Evolutionary conservation across 148 eudicot species (phyloP).

Genomic region (Talinum fruticosum): DNA sequence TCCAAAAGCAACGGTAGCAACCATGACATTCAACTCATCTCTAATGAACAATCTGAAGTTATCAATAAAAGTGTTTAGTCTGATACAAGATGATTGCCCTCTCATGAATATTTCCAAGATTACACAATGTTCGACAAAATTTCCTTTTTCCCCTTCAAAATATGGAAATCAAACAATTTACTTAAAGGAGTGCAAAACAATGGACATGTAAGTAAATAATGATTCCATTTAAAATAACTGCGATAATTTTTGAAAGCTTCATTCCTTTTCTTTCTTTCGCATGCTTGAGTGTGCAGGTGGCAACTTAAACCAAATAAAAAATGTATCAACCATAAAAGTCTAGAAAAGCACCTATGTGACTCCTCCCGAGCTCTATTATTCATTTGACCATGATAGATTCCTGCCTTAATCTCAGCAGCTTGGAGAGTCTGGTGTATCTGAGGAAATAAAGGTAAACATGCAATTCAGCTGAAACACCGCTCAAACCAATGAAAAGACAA

Average conservation of each 20-base stretch:
- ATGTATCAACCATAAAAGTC: not conserved
- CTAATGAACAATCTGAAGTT: conserved; percentile 64
- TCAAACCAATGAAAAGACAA: not conserved
- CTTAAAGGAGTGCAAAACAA: not conserved
- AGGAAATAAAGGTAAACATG: conserved; percentile 15
- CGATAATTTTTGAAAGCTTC: not conserved
- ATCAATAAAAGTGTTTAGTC: not conserved
- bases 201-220: not conserved
- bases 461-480: conserved; percentile 1
- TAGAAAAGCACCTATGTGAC: conserved; percentile 54
- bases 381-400: conserved; percentile 88
- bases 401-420: conserved; percentile 57
- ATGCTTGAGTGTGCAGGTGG: not conserved
- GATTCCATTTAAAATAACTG: not conserved
- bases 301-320: not conserved
- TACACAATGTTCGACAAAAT: not conserved
- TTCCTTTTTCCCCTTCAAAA: not conserved
- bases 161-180: not conserved
- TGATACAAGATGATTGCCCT: not conserved
- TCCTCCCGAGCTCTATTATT: conserved; percentile 55
- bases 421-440: conserved; percentile 56
- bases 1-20: conserved; percentile 90
- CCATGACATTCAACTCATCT: conserved; percentile 78
- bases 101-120: not conserved
- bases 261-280: not conserved